phyloP scores from a whole-genome alignment of 192 early-diverging fungal species.

The Backusella parvicylindrica region DNA sequence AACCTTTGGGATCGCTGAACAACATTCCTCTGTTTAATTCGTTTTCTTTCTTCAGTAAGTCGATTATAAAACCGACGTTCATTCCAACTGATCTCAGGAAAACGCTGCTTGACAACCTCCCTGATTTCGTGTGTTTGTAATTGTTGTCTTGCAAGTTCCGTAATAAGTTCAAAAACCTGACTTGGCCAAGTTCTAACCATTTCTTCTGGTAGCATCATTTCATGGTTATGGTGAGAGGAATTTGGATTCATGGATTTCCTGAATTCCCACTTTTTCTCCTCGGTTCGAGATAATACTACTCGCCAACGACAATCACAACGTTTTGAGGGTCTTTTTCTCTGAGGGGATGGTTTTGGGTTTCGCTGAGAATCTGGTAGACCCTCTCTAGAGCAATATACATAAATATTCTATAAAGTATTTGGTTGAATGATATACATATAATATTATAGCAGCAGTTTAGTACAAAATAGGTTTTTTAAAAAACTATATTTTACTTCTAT shows the following conservation, averaged over 20 bases:
- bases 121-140: constrained; percentile 42
- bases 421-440: not conserved
- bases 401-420: constrained; percentile 46
- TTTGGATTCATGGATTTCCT: constrained; percentile 51
- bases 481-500: not conserved
- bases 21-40: constrained; percentile 43
- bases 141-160: constrained; percentile 42
- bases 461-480: not conserved
- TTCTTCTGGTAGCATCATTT: constrained; percentile 47
- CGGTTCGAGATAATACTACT: constrained; percentile 52
- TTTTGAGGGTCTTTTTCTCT: constrained; percentile 51
- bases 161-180: constrained; percentile 45
- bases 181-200: constrained; percentile 53
- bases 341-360: constrained; percentile 45
- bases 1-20: constrained; percentile 40
- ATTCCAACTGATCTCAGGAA: constrained; percentile 53
- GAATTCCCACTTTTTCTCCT: constrained; percentile 48
- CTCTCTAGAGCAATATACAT: too few relatives aligned
- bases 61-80: constrained; percentile 58
- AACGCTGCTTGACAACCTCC: constrained; percentile 43
- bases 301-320: constrained; percentile 59
- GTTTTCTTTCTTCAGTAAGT: constrained; percentile 52
- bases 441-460: too few relatives aligned
- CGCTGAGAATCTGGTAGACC: constrained; percentile 51
- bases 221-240: constrained; percentile 52